phyloP scores from a whole-genome alignment of 306 rosid genomes.

The Cercis canadensis region DNA sequence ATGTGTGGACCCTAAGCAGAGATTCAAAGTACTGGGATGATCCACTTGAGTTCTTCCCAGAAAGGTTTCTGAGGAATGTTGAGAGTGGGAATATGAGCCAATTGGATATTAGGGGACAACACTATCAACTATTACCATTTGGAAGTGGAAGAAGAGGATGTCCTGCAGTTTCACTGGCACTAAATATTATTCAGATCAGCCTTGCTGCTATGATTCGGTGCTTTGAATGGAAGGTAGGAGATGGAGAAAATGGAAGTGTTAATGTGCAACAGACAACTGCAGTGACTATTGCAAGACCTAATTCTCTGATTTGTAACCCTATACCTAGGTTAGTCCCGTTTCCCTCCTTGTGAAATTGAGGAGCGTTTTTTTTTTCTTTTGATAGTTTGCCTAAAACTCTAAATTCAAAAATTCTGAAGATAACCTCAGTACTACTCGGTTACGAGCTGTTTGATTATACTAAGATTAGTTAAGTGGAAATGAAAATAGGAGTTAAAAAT shows the following conservation, averaged over 20 bases:
- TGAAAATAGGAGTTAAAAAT: too few relatives aligned
- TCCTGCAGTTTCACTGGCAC: conserved; percentile 55
- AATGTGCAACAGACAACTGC: conserved; percentile 10
- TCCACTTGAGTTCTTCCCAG: conserved; percentile 45
- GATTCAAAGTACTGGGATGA: conserved; percentile 51
- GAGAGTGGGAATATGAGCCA: conserved; percentile 34
- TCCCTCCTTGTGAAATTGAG: too few relatives aligned
- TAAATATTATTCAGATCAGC: conserved; percentile 45
- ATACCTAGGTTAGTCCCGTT: too few relatives aligned
- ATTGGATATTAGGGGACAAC: conserved; percentile 54
- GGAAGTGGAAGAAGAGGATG: conserved; percentile 67
- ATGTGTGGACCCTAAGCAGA: conserved; percentile 51
- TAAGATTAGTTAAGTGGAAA: too few relatives aligned
- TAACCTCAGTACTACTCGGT: too few relatives aligned
- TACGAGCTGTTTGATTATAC: too few relatives aligned
- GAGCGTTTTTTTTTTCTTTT: too few relatives aligned
- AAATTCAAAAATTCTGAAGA: too few relatives aligned
- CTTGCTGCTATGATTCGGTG: conserved; percentile 51
- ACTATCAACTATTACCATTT: conserved; percentile 49
- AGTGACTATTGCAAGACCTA: too few relatives aligned
- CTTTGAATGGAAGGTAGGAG: conserved; percentile 50
- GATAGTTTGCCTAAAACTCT: too few relatives aligned
- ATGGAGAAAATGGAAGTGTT: conserved; percentile 9
- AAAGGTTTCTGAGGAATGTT: conserved; percentile 39
- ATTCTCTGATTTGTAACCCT: too few relatives aligned